Base-by-base conservation (phyloP, 352 stramenopile species). In the Pythium pectinolyticum region DNA sequence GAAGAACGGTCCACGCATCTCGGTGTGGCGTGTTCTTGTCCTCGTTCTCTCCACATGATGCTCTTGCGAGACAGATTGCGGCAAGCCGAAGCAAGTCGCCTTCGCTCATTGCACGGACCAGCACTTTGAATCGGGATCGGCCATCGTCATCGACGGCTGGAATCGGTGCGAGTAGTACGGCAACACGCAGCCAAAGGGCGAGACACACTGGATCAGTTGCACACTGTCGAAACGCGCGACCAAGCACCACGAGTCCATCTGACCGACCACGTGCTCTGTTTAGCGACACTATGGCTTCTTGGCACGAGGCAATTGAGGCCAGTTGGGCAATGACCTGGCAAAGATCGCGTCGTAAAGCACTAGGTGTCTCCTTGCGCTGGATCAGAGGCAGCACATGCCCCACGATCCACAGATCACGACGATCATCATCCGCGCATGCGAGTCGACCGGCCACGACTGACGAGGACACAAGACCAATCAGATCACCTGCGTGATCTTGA, bases 161-260 rank as follows among this genome's bases (percentile, higher is more conserved):
- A 4, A 31, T 12, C 12, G 17, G 17, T 27, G 32, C 25, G 15
- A 59, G 9, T 12, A 37, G 20, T 10, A 35, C 25, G 3, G 48
- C 43, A 20, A 31, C 17, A 14, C 41, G 30, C 4, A 63, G 14
- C 56, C 56, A 63, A 27, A 28, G 22, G 8, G 11, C 17, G 7
- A 35, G n/a, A 25, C 20, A 48, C 5, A 35, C 31, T 12, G 41
- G n/a, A 27, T 63, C 56, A 4, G 22, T 34, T 3, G 20, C 20
- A 22, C 19, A 55, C 12, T 35, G 30, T 27, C 20, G 31, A 37
- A 63, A 63, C 17, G 56, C 41, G 25, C 56, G 45, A 30, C 41
- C 56, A 17, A 63, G 45, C 24, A 63, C 31, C 5, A 63, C 31
- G 8, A 63, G 28, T 0, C 56, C 56, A 25, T 63, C 56, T 15